Evolutionary conservation across 2,329 filamentous ascomycete genomes (phyloP).

Genomic region (Penicillium frequentans): DNA sequence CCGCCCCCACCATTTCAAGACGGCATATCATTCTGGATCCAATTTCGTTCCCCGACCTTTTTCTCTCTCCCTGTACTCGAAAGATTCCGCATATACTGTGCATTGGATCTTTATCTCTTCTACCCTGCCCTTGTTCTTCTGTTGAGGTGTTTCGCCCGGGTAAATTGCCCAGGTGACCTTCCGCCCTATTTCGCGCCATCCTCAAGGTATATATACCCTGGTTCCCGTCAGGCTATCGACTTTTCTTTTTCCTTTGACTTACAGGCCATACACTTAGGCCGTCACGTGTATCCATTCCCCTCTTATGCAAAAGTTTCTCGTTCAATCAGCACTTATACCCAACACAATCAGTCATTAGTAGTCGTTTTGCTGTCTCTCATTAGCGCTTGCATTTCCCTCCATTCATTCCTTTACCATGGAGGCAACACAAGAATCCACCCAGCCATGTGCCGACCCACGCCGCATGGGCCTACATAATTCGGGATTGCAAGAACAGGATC

Average conservation of each 20-base stretch:
- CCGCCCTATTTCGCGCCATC: not conserved
- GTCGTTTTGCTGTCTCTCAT: conserved; percentile 10
- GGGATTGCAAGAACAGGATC: conserved; percentile 76
- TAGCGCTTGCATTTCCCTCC: conserved; percentile 15
- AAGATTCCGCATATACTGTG: not conserved
- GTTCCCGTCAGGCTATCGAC: not conserved
- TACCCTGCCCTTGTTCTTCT: not conserved
- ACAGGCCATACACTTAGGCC: not conserved
- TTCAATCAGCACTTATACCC: conserved; percentile 26
- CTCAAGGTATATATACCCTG: conserved; percentile 1
- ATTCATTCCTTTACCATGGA: conserved; percentile 34
- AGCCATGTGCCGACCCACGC: conserved; percentile 77
- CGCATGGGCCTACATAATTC: conserved; percentile 78
- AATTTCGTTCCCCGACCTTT: not conserved
- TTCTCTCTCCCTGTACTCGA: not conserved
- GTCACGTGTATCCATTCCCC: conserved; percentile 23
- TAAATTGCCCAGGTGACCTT: not conserved
- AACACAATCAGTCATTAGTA: conserved; percentile 17
- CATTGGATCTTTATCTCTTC: not conserved
- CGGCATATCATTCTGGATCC: not conserved
- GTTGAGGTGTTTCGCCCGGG: not conserved
- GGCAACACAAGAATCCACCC: conserved; percentile 66
- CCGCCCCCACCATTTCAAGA: not conserved
- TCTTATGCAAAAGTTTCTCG: conserved; percentile 24
- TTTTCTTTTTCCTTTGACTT: not conserved